Conservation (phyloP, 805 yeast species). For the Candida mattraensis region DNA sequence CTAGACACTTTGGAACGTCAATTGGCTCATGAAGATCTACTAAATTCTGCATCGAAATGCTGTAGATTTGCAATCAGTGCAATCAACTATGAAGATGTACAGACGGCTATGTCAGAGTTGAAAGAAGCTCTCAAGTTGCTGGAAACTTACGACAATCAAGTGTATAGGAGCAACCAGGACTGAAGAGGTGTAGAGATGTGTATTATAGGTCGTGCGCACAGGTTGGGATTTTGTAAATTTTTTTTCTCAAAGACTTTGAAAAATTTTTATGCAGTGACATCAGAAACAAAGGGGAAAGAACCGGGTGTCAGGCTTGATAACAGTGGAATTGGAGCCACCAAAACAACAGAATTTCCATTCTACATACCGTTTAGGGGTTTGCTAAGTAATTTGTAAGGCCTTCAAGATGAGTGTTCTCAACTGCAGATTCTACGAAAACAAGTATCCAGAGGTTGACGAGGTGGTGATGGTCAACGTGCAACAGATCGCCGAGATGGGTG, state of each 20-base stretch:
- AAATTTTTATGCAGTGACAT: too few relatives aligned
- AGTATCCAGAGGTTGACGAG: constrained; percentile 98
- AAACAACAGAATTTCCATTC: too few relatives aligned
- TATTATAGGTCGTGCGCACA: too few relatives aligned
- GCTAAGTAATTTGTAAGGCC: too few relatives aligned
- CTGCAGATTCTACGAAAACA: constrained; percentile 97
- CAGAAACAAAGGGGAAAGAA: too few relatives aligned
- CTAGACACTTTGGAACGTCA: constrained; percentile 19
- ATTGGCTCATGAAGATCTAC: constrained; percentile 33
- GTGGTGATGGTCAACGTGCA: constrained; percentile 99
- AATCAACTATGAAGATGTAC: constrained; percentile 63
- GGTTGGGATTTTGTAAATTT: too few relatives aligned
- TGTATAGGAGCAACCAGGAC: constrained; percentile 2
- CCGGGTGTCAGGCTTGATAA: too few relatives aligned
- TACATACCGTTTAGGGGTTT: too few relatives aligned
- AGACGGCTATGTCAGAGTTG: constrained; percentile 62
- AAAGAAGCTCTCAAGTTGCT: constrained; percentile 42
- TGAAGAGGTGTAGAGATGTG: too few relatives aligned
- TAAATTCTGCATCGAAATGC: constrained; percentile 53
- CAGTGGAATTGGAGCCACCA: too few relatives aligned
- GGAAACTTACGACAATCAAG: constrained; percentile 7
- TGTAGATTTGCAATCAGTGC: constrained; percentile 76
- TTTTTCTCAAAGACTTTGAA: too few relatives aligned
- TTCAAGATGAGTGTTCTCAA: constrained; percentile 89
- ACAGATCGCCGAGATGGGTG: constrained; percentile 99